phyloP scores from a whole-genome alignment of 257 asterid genomes.

The Paulownia fortunei region DNA sequence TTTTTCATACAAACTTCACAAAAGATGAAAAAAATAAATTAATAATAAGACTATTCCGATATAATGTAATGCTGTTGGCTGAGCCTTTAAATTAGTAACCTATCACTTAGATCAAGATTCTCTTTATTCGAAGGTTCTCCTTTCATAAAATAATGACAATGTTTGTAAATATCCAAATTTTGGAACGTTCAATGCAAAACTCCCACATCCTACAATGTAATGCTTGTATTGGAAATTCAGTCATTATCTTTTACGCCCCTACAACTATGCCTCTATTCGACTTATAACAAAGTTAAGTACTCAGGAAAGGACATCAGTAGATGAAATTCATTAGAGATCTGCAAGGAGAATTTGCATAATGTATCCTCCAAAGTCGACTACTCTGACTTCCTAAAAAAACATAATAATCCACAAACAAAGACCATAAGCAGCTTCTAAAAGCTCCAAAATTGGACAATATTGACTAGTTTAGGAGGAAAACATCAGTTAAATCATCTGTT shows the following conservation, averaged over 20 bases:
- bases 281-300: neutral
- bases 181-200: neutral
- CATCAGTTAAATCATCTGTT: no score
- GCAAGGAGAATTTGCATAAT: neutral
- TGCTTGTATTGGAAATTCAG: neutral
- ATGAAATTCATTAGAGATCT: neutral
- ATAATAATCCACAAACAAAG: neutral
- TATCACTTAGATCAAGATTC: neutral
- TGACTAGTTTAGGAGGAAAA: no score
- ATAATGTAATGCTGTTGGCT: no score
- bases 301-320: neutral
- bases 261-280: neutral
- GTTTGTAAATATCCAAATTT: neutral
- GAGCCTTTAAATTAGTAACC: no score
- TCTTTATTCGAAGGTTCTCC: neutral
- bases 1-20: neutral
- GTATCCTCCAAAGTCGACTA: neutral
- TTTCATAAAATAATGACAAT: no score
- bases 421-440: no score
- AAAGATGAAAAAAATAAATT: neutral
- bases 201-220: neutral
- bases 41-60: no score
- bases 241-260: no score
- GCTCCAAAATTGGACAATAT: no score
- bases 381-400: neutral